phyloP scores from a whole-genome alignment of 495 filamentous ascomycete genomes.

The Pseudotulostoma volvatum region DNA sequence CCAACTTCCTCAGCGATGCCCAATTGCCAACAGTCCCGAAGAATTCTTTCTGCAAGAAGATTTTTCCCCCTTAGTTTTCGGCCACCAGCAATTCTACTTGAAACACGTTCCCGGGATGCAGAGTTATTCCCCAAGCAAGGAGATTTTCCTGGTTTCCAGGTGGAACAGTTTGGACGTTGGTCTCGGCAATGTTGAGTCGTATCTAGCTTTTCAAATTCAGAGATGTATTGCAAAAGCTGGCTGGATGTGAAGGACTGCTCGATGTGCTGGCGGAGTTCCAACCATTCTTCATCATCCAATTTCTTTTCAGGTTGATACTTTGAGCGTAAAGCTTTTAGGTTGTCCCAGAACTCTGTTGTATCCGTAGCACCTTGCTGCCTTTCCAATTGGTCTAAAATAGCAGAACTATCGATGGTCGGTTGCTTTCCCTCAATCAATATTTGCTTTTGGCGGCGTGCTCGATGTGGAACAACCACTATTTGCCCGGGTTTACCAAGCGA shows the following conservation, averaged over 20 bases:
- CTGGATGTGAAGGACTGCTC: constrained; percentile 18
- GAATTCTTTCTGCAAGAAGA: constrained; percentile 20
- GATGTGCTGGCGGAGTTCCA: constrained; percentile 14
- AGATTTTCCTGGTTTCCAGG: constrained; percentile 21
- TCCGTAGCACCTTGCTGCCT: constrained; percentile 6
- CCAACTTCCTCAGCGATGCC: constrained; percentile 22
- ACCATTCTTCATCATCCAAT: constrained; percentile 13
- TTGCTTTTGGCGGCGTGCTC: constrained; percentile 4
- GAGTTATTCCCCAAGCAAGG: constrained; percentile 8
- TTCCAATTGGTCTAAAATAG: constrained; percentile 18
- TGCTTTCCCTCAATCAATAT: background rate
- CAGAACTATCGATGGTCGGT: constrained; percentile 1
- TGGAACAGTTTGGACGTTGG: background rate
- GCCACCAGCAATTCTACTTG: constrained; percentile 6
- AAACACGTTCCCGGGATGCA: constrained; percentile 1
- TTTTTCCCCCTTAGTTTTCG: constrained; percentile 17
- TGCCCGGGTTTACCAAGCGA: constrained; percentile 26
- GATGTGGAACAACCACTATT: constrained; percentile 21
- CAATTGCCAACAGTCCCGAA: constrained; percentile 30
- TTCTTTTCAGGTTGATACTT: constrained; percentile 10
- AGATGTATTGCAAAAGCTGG: constrained; percentile 21
- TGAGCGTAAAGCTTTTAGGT: constrained; percentile 14
- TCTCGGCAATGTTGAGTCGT: background rate
- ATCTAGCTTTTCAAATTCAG: background rate
- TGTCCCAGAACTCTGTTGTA: constrained; percentile 3